A percentile compares a stretch with the other conserved stretches of the same genome.
phyloP scores from a whole-genome alignment of 2,329 filamentous ascomycete species.

The Fusarium sp. region DNA sequence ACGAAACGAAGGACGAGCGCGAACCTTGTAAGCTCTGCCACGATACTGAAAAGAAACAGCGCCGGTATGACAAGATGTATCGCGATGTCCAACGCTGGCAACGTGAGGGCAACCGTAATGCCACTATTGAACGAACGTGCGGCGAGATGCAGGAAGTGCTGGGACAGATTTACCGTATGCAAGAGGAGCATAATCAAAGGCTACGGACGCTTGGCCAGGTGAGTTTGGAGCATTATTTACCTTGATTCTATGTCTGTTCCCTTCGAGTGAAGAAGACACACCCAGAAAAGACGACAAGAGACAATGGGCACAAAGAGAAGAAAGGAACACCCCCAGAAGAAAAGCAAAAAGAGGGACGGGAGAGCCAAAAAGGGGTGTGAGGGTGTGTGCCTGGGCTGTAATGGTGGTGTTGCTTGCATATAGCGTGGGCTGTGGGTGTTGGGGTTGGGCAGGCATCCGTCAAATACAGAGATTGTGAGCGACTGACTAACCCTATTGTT shows the following conservation, averaged over 20 bases:
- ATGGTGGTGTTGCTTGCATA: constrained; percentile 42
- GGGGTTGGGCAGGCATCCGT: not conserved
- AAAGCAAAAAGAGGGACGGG: constrained; percentile 33
- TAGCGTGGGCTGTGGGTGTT: constrained; percentile 36
- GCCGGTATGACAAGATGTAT: constrained; percentile 78
- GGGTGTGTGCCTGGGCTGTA: constrained; percentile 32
- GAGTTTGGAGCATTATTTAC: constrained; percentile 20
- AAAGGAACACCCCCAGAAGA: constrained; percentile 9
- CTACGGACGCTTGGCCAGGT: constrained; percentile 50
- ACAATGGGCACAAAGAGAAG: constrained; percentile 13
- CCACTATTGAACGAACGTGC: constrained; percentile 78
- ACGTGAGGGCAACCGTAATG: constrained; percentile 77
- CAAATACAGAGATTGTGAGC: constrained; percentile 21
- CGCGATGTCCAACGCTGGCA: constrained; percentile 83
- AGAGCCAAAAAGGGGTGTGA: constrained; percentile 34
- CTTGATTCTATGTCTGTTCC: constrained; percentile 4
- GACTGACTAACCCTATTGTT: constrained; percentile 22
- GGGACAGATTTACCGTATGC: constrained; percentile 67
- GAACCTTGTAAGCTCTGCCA: constrained; percentile 86
- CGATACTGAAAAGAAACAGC: constrained; percentile 87
- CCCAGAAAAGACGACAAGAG: constrained; percentile 1
- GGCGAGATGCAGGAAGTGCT: constrained; percentile 75
- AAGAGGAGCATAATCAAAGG: constrained; percentile 54
- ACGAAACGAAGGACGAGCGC: constrained; percentile 72
- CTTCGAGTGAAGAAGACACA: constrained; percentile 6